Evolutionary conservation across 2,329 filamentous ascomycete genomes (phyloP).

Genomic region (Aquanectria penicillioides): DNA sequence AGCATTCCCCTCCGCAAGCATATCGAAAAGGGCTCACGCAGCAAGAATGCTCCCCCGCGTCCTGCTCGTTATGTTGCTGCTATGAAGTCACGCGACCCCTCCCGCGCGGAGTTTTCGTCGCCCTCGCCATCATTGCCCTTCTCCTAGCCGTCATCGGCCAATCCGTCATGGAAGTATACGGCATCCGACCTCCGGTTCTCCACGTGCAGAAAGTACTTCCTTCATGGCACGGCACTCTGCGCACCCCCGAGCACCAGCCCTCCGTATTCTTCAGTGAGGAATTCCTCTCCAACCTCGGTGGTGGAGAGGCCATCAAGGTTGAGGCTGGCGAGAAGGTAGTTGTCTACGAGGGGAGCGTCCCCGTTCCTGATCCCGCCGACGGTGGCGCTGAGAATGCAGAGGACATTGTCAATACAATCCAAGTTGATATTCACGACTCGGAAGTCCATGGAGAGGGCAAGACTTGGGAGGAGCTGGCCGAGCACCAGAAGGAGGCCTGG

Average conservation of each 20-base stretch:
- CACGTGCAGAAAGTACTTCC: constrained; percentile 67
- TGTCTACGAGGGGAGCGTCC: constrained; percentile 43
- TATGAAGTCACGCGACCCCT: constrained; percentile 63
- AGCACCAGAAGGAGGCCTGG: constrained; percentile 73
- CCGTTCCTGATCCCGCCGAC: constrained; percentile 26
- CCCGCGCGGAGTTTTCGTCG: constrained; percentile 62
- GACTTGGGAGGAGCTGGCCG: constrained; percentile 76
- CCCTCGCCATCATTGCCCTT: constrained; percentile 66
- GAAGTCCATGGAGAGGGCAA: constrained; percentile 63
- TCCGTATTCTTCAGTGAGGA: constrained; percentile 42
- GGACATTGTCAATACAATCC: constrained; percentile 40
- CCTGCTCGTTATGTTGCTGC: constrained; percentile 76
- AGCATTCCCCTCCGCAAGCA: constrained; percentile 73
- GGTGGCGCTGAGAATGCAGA: constrained; percentile 31
- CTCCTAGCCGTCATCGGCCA: constrained; percentile 71
- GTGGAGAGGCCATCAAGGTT: constrained; percentile 42
- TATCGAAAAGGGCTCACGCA: constrained; percentile 48
- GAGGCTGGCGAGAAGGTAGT: constrained; percentile 52
- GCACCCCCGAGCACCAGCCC: constrained; percentile 38
- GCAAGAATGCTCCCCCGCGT: constrained; percentile 53
- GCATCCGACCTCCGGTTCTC: constrained; percentile 64
- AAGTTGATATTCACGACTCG: constrained; percentile 58
- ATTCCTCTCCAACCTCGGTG: constrained; percentile 51
- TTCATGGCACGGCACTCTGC: constrained; percentile 49
- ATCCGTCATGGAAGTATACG: constrained; percentile 71